Percentiles rank a stretch among this genome's conserved stretches.
Evolutionary conservation across 2,329 filamentous ascomycete genomes (phyloP).

Genomic region (Nemania diffusa): DNA sequence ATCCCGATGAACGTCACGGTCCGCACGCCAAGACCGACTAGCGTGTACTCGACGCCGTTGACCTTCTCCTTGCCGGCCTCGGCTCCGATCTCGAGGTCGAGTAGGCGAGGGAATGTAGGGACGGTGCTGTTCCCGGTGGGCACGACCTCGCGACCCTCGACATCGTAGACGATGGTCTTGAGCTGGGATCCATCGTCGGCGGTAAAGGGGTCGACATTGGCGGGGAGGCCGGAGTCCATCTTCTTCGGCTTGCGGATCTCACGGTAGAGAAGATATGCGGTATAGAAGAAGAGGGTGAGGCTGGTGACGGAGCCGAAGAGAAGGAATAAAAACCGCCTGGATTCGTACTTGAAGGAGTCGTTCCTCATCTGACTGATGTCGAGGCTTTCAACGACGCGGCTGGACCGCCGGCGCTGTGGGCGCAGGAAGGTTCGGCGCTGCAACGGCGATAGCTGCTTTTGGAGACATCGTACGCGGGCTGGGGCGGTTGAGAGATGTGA

Average conservation of each 20-base stretch:
- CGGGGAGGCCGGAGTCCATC: conserved; percentile 57
- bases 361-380: conserved; percentile 61
- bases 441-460: not conserved
- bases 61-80: conserved; percentile 45
- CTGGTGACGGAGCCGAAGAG: conserved; percentile 62
- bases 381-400: conserved; percentile 58
- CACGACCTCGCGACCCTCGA: conserved; percentile 78
- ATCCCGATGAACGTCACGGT: conserved; percentile 90
- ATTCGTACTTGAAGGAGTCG: conserved; percentile 61
- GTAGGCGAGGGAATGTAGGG: conserved; percentile 78
- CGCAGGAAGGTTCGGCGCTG: conserved; percentile 34
- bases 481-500: conserved; percentile 18
- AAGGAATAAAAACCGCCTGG: conserved; percentile 63
- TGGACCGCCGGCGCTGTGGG: not conserved
- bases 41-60: conserved; percentile 76
- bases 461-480: conserved; percentile 23
- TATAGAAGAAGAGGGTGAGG: conserved; percentile 61
- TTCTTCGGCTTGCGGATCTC: conserved; percentile 58
- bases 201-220: conserved; percentile 56
- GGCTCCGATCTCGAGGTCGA: conserved; percentile 63
- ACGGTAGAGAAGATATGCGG: conserved; percentile 52
- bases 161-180: conserved; percentile 71
- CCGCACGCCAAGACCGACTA: conserved; percentile 87
- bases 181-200: conserved; percentile 62
- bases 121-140: conserved; percentile 85